Evolutionary conservation across 164 flowering plant genomes (phyloP).

Genomic region (Euptelea pleiosperma): DNA sequence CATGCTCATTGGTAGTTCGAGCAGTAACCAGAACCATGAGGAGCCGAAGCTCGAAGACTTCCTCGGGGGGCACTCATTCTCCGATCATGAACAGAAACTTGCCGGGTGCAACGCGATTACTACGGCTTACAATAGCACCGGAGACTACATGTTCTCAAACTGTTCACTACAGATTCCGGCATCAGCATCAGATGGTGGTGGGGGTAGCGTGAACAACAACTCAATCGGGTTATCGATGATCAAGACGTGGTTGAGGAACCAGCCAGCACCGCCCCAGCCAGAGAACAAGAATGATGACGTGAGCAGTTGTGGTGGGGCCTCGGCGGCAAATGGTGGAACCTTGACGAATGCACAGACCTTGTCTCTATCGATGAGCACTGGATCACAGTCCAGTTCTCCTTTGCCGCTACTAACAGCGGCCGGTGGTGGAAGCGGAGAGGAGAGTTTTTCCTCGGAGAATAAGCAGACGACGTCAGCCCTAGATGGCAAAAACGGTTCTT

Average conservation of each 20-base stretch:
- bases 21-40: slow-evolving; percentile 37
- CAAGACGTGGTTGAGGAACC: slow-evolving; percentile 87
- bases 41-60: slow-evolving; percentile 89
- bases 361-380: slow-evolving; percentile 73
- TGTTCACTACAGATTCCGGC: slow-evolving; percentile 33
- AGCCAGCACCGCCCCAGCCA: slow-evolving; percentile 37
- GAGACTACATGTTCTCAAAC: slow-evolving; percentile 36
- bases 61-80: slow-evolving; percentile 55
- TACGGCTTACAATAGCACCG: slow-evolving; percentile 15
- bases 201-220: slow-evolving; percentile 10
- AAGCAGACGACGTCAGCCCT: slow-evolving; percentile 25
- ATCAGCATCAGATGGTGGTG: slow-evolving; percentile 1
- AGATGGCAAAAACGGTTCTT: slow-evolving; percentile 42
- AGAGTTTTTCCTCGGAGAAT: slow-evolving; percentile 37
- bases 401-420: slow-evolving; percentile 29
- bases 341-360: slow-evolving; percentile 36
- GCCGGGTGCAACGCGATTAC: slow-evolving; percentile 18
- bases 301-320: slow-evolving; percentile 7
- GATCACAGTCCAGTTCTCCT: slow-evolving; percentile 39
- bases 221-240: slow-evolving; percentile 82
- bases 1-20: slow-evolving; percentile 44
- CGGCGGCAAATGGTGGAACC: too few species aligned
- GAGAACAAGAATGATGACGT: slow-evolving; percentile 23
- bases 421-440: slow-evolving; percentile 26
- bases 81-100: slow-evolving; percentile 31